Evolutionary conservation across 176 grass and related monocot genomes (phyloP).

Genomic region (Rhipidocladum racemiflorum): DNA sequence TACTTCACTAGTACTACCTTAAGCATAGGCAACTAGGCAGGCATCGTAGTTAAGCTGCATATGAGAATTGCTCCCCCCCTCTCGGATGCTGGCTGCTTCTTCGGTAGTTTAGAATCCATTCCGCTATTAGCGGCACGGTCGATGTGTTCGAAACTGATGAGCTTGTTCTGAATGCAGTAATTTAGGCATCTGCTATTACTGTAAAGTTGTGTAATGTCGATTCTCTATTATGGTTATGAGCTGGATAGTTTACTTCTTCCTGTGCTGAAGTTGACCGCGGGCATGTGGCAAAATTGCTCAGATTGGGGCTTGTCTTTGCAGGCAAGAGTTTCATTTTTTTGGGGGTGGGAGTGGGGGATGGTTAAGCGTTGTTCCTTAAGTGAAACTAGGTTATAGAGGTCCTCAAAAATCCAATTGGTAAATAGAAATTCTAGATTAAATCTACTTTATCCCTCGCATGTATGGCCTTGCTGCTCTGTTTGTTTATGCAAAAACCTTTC

Average conservation of each 20-base stretch:
- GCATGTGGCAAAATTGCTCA: background rate
- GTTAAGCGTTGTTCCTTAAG: background rate
- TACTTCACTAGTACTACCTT: background rate
- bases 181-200: background rate
- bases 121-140: background rate
- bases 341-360: background rate
- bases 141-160: background rate
- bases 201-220: background rate
- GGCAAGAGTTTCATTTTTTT: background rate
- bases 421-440: background rate
- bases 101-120: background rate
- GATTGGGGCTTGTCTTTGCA: background rate
- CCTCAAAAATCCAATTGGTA: background rate
- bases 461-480: background rate
- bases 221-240: background rate
- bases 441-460: background rate
- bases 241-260: background rate
- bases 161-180: background rate
- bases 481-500: background rate
- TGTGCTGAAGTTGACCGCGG: too few relatives aligned
- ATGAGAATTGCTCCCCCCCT: background rate
- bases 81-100: background rate
- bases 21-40: background rate
- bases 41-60: background rate
- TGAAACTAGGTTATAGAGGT: background rate